Conservation (phyloP, 1,284 basidiomycete genomes). For the Porogramme epimiltina region DNA sequence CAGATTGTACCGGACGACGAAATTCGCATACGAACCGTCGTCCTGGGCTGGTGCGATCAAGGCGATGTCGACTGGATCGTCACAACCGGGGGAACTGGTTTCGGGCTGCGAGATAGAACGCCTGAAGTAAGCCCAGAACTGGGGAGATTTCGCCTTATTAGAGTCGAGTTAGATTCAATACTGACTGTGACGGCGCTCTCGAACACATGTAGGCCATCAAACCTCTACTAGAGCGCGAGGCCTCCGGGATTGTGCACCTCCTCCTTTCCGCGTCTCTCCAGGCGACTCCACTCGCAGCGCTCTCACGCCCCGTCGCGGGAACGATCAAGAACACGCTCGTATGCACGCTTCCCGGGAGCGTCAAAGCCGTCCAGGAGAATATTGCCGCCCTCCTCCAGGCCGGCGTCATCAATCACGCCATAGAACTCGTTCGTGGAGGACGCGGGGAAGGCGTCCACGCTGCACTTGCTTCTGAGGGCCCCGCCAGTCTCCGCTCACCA, state of each 20-base stretch:
- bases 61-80: slow-evolving; percentile 69
- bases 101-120: slow-evolving; percentile 77
- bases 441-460: slow-evolving; percentile 64
- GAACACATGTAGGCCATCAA: slow-evolving; percentile 58
- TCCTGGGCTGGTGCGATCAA: slow-evolving; percentile 48
- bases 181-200: not conserved
- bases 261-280: slow-evolving; percentile 68
- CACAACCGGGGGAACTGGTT: slow-evolving; percentile 87
- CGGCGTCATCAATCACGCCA: slow-evolving; percentile 67
- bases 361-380: slow-evolving; percentile 84
- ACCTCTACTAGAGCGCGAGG: slow-evolving; percentile 72
- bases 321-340: slow-evolving; percentile 69
- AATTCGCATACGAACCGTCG: slow-evolving; percentile 45
- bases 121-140: slow-evolving; percentile 63
- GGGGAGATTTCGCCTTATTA: not conserved
- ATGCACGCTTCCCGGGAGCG: slow-evolving; percentile 81
- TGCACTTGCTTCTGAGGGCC: slow-evolving; percentile 20
- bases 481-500: not conserved
- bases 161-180: not conserved
- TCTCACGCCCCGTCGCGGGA: slow-evolving; percentile 82
- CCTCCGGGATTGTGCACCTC: slow-evolving; percentile 80
- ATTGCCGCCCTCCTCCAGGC: slow-evolving; percentile 60
- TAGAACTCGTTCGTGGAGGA: slow-evolving; percentile 76
- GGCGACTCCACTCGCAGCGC: slow-evolving; percentile 79
- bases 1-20: slow-evolving; percentile 67